A percentile compares a stretch with the other conserved stretches of the same genome.
These are phyloP conservation scores for Scheffersomyces stambukii DNA, from an alignment of 1,139 yeast genomes.

Conservation along the genomic window DNA sequence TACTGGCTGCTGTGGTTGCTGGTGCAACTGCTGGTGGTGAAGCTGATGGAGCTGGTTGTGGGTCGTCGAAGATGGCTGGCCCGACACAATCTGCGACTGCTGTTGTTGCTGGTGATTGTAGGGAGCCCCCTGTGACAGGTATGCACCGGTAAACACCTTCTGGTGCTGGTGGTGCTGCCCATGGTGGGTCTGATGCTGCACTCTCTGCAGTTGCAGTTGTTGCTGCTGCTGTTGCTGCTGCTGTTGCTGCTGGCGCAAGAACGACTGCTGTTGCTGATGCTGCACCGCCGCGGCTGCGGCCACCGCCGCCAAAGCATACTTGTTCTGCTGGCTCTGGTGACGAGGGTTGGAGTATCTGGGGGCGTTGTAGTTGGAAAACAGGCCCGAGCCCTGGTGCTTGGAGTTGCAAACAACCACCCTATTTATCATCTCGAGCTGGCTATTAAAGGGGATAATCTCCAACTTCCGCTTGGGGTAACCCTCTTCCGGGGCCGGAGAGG, in stretches of 20 bases:
- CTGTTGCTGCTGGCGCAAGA: conserved; percentile 14
- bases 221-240: conserved; percentile 11
- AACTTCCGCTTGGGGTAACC: conserved; percentile 25
- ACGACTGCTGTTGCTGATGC: conserved; percentile 19
- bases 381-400: conserved; percentile 11
- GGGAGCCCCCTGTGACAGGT: conserved; percentile 8
- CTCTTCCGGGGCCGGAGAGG: no score
- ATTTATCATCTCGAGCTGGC: conserved; percentile 26
- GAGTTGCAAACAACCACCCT: conserved; percentile 10
- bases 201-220: conserved; percentile 10
- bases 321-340: conserved; percentile 15
- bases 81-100: conserved; percentile 1
- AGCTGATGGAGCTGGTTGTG: no score
- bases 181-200: conserved; percentile 5
- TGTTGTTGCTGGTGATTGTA: conserved; percentile 9
- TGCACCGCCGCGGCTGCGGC: conserved; percentile 30
- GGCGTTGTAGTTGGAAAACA: conserved; percentile 2
- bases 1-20: conserved; percentile 1
- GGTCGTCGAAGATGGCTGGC: conserved; percentile 1
- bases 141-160: conserved; percentile 6
- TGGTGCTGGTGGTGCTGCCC: conserved; percentile 9
- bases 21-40: conserved; percentile 6
- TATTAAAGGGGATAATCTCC: conserved; percentile 25
- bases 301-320: conserved; percentile 26
- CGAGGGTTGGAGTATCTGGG: conserved; percentile 3